Base-by-base conservation (phyloP, 2,329 filamentous ascomycete genomes). In the Arthrobotrys entomopaga region DNA sequence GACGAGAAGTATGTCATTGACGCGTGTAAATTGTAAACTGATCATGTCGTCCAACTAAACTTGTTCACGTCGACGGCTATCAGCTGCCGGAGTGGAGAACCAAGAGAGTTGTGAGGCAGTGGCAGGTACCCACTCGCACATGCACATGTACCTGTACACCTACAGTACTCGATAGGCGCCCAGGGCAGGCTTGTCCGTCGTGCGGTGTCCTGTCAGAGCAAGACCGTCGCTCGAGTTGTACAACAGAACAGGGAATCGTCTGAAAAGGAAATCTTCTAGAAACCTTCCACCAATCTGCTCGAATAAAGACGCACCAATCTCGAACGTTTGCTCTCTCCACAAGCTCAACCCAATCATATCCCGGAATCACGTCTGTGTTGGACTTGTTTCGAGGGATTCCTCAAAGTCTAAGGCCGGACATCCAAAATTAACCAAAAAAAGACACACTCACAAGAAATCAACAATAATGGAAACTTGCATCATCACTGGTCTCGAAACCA, bases 181-280 rank as follows among this genome's bases (percentile, higher is more conserved):
- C 42, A 57, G 20, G n/a, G n/a, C n/a, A n/a, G n/a, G n/a, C n/a
- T n/a, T 60, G 65, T 67, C 60, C 56, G 56, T 67, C 53, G 53
- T 52, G 53, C 24, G 53, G 38, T 67, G 65, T 54, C 56, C 58
- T 67, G 65, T 54, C 56, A 66, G 43, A 19, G 56, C 48, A 29
- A 48, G 56, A 59, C 38, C 22, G 52, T 66, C 61, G 61, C 61
- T 65, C 69, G 15, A 65, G 61, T 66, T 54, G 69, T 61, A 49
- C 63, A 63, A 65, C 49, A 57, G 49, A 29, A 54, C 50, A 56
- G 48, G 65, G 57, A 53, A 56, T 56, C 48, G 15, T 43, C 53
- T 24, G 50, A 73, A 66, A 19, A 48, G 69, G 69, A 73, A 66
- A 48, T 20, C 16, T 73, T 58, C 61, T 73, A 56, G 69, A 73